These are phyloP conservation scores for Blakeslea trispora DNA, from an alignment of 371 early-diverging fungal genomes.

Conservation along the genomic window DNA sequence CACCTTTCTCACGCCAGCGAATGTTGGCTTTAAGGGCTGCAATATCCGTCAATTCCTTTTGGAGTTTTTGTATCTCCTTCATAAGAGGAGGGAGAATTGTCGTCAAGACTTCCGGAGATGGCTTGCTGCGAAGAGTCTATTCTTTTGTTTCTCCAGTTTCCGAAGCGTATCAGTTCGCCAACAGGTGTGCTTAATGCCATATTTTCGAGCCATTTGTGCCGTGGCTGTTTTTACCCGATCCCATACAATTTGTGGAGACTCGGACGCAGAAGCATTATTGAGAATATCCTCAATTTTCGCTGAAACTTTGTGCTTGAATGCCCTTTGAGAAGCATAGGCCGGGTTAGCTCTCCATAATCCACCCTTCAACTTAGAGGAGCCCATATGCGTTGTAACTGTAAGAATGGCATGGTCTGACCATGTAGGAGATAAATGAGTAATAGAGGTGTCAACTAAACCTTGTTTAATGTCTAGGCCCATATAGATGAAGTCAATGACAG, in stretches of 20 bases:
- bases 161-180: background rate
- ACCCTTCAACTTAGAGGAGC: background rate
- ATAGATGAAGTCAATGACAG: slow-evolving; percentile 9
- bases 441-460: background rate
- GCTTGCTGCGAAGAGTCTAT: background rate
- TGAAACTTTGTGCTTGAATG: too few relatives aligned
- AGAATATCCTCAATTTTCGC: background rate
- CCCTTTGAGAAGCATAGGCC: too few relatives aligned
- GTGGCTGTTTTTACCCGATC: slow-evolving; percentile 11
- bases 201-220: background rate
- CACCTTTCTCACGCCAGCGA: slow-evolving; percentile 9
- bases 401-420: slow-evolving; percentile 10
- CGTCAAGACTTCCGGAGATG: background rate
- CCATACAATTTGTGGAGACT: background rate
- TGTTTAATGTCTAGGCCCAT: background rate
- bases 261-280: background rate
- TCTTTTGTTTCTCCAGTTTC: background rate
- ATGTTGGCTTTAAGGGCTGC: slow-evolving; percentile 1
- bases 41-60: background rate
- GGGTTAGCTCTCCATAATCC: slow-evolving; percentile 18
- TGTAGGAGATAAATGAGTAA: background rate
- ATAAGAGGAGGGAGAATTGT: background rate
- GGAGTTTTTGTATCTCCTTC: background rate
- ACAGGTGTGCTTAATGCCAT: background rate
- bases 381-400: background rate